Evolutionary conservation across 1,139 yeast species (phyloP), one percentile per base, ranked within the genome.

Genomic region (Kodamaea arcana): DNA sequence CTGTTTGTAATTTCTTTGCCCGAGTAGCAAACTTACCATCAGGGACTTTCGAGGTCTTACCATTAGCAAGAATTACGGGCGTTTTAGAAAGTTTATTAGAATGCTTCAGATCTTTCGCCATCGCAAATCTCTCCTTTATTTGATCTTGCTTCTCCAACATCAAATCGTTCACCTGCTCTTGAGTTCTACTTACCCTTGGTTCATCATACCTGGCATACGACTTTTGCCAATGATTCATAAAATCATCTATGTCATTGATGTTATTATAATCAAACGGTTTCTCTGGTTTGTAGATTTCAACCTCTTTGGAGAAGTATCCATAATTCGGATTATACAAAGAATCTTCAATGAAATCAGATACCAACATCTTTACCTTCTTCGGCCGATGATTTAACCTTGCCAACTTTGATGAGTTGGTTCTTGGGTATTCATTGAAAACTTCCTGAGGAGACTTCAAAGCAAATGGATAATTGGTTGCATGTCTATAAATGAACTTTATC

Each of bases 321-420:
- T 86, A 87, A 42, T 70, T 52, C 0, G 94, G 88, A 54, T 87
- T 83, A 54, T 86, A 86, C 47, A 86, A 62, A 14, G 94, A 81
- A 53, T 86, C 95, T 47, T 86, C 95, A 39, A 86, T 86, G 56
- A 83, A 87, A 49, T 85, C 95, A 12, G 85, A 66, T 0, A 81
- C 64, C 21, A 81, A 61, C 90, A 86, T 81, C 50, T 83, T 80
- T 3, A 78, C 76, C 28, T 73, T 69, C 24, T 52, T 63, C 0
- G 95, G 95, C 22, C 92, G 66, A 34, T 45, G 49, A 30, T 59
- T 61, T 24, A 67, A 54, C 32, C 69, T 63, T 1, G 74, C 56
- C 32, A 83, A 59, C 38, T 69, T 69, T 21, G 62, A 61, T 9
- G 78, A 66, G 28, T 64, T 78, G 2, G 65, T 60, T 30, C 43